These are phyloP conservation scores for Leptodontidium sp. DNA, from an alignment of 2,329 filamentous ascomycete species.

Conservation along the genomic window DNA sequence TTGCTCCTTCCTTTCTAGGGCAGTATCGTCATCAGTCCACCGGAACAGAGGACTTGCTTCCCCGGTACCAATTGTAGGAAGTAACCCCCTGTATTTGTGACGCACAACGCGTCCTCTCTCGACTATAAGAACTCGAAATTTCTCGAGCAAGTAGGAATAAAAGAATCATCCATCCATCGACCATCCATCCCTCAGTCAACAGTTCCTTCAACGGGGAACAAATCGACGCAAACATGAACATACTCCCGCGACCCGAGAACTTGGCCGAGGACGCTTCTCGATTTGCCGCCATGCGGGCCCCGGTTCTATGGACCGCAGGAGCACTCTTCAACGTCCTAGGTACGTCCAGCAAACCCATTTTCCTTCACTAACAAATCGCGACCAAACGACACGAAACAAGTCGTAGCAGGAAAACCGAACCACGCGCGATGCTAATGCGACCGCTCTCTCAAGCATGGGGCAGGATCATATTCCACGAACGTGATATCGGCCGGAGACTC, in stretches of 20 bases:
- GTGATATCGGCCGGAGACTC: not conserved
- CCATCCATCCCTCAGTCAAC: too few relatives aligned
- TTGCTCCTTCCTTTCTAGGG: not conserved
- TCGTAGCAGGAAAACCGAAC: not conserved
- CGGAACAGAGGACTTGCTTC: not conserved
- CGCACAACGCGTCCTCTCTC: not conserved
- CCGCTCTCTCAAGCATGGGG: not conserved
- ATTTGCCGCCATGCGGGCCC: not conserved
- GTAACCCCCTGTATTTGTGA: not conserved
- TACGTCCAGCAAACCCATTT: not conserved
- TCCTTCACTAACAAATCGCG: too few relatives aligned
- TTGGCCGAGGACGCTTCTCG: not conserved
- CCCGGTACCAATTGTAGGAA: not conserved
- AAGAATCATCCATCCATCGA: too few relatives aligned
- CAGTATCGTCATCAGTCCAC: not conserved
- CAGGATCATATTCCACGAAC: not conserved
- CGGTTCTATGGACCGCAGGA: not conserved
- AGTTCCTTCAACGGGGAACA: too few relatives aligned
- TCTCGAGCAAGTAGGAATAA: too few relatives aligned
- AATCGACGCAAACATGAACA: not conserved
- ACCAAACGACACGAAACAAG: not conserved
- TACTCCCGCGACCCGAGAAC: not conserved
- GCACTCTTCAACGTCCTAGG: not conserved
- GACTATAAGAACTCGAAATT: not conserved
- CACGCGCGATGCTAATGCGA: not conserved